A percentile compares a stretch with the other conserved stretches of the same genome.
phyloP scores from a whole-genome alignment of 2,329 filamentous ascomycete species.

The Simplicillium aogashimaense region DNA sequence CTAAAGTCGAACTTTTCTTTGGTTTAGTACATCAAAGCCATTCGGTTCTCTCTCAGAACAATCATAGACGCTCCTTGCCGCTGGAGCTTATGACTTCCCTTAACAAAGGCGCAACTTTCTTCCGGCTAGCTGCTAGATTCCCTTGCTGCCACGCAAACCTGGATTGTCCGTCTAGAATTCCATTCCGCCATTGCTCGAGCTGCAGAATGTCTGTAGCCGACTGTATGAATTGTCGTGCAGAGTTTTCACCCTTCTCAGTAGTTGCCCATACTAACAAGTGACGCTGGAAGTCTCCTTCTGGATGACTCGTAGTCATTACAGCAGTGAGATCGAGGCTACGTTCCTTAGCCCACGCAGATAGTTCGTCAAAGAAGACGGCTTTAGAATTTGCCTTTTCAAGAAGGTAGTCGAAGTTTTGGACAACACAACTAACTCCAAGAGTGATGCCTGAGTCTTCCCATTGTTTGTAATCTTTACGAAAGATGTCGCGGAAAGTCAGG shows the following conservation, averaged over 20 bases:
- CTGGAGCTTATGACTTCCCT: constrained; percentile 39
- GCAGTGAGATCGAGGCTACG: constrained; percentile 50
- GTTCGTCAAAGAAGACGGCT: constrained; percentile 32
- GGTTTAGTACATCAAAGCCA: background rate
- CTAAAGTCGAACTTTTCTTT: too few relatives aligned
- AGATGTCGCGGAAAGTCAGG: constrained; percentile 54
- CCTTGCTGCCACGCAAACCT: constrained; percentile 59
- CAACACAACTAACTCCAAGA: constrained; percentile 59
- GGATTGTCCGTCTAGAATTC: constrained; percentile 36
- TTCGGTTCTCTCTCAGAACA: constrained; percentile 3
- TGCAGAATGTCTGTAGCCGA: constrained; percentile 37
- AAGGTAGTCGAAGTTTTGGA: constrained; percentile 53
- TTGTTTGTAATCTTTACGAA: constrained; percentile 79
- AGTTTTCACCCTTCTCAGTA: constrained; percentile 34
- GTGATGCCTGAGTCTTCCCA: constrained; percentile 50
- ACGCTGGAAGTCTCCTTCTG: constrained; percentile 46
- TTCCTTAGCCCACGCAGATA: constrained; percentile 45
- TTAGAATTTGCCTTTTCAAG: constrained; percentile 38
- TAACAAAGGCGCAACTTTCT: constrained; percentile 60
- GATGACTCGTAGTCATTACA: constrained; percentile 59
- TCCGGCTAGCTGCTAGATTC: constrained; percentile 50
- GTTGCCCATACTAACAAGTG: constrained; percentile 60
- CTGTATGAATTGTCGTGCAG: constrained; percentile 44
- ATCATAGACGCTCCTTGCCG: too few relatives aligned
- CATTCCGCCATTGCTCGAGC: constrained; percentile 44